phyloP scores from a whole-genome alignment of 805 yeast genomes.

The Candida chilensis region DNA sequence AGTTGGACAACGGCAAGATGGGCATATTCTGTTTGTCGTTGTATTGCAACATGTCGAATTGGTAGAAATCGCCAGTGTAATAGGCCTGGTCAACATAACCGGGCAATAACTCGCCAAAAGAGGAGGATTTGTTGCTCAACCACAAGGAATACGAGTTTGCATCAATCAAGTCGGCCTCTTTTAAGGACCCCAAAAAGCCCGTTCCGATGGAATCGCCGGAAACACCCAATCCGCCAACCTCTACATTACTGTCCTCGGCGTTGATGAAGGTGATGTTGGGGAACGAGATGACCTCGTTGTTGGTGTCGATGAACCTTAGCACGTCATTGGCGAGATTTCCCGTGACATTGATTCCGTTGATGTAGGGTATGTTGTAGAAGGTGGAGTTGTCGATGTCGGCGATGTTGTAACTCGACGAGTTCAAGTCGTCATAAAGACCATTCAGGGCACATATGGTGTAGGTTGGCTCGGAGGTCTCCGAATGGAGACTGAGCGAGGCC shows the following conservation, averaged over 20 bases:
- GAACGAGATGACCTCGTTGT: not conserved
- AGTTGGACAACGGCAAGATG: constrained; percentile 15
- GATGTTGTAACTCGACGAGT: too few relatives aligned
- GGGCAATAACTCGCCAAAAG: constrained; percentile 29
- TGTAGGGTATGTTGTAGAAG: not conserved
- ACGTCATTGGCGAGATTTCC: not conserved
- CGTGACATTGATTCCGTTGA: not conserved
- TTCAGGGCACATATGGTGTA: too few relatives aligned
- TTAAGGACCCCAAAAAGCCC: not conserved
- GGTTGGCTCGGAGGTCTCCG: too few relatives aligned
- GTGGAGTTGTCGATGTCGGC: too few relatives aligned
- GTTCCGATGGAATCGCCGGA: not conserved
- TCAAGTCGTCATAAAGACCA: too few relatives aligned
- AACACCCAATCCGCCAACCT: constrained; percentile 1
- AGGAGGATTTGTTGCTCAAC: not conserved
- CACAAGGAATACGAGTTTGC: not conserved
- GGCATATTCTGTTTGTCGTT: too few relatives aligned
- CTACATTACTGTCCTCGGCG: not conserved
- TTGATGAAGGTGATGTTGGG: not conserved
- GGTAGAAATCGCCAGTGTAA: constrained; percentile 35
- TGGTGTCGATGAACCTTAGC: not conserved
- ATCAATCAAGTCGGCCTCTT: not conserved
- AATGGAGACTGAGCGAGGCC: too few relatives aligned
- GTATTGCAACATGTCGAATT: constrained; percentile 43
- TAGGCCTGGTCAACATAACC: constrained; percentile 49